Base-by-base conservation (phyloP, 345 rosid genomes). In the Eucalyptus leucophloia region DNA sequence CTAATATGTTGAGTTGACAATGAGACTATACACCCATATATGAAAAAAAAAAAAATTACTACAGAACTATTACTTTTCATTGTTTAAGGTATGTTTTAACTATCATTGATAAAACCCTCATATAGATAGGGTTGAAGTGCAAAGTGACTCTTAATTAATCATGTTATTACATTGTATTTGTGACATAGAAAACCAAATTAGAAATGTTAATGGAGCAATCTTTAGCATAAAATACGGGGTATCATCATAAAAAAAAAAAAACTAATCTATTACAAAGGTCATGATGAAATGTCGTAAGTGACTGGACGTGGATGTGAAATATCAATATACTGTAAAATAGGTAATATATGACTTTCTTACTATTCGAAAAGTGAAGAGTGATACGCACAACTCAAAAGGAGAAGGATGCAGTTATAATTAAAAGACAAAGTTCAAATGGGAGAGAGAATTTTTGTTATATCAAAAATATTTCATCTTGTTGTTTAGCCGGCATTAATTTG, bases 251-350 rank as follows among this genome's bases (percentile, higher is more conserved):
- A 54, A 54, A 8, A 54, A 23, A 54, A 49, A 4, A 9, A 53
- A 53, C 30, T 23, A 56, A 24, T 56, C 62, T 56, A 0, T 24
- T 24, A 56, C 13, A 56, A 56, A 24, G 12, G 62, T 10, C 62
- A n/a, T n/a, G 19, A 65, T 65, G 77, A 65, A 7, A n/a, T n/a
- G 34, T n/a, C 32, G 2, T 28, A 3, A 60, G 67, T 60, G 67
- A 28, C 30, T 28, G 32, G 15, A 60, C 0, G n/a, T 12, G 15
- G 23, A 67, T n/a, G 11, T n/a, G 19, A n/a, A n/a, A 67, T 67
- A 14, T 28, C n/a, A 0, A n/a, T n/a, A n/a, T 7, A n/a, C 21
- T 8, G 7, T 16, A 0, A 32, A 67, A 9, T 4, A 16, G 24
- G 10, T 32, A 16, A 15, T 8, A 67, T 8, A 67, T 67, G 42